phyloP scores from a whole-genome alignment of 1,284 basidiomycete species.

The Microbotryum lychnidis-dioicae region DNA sequence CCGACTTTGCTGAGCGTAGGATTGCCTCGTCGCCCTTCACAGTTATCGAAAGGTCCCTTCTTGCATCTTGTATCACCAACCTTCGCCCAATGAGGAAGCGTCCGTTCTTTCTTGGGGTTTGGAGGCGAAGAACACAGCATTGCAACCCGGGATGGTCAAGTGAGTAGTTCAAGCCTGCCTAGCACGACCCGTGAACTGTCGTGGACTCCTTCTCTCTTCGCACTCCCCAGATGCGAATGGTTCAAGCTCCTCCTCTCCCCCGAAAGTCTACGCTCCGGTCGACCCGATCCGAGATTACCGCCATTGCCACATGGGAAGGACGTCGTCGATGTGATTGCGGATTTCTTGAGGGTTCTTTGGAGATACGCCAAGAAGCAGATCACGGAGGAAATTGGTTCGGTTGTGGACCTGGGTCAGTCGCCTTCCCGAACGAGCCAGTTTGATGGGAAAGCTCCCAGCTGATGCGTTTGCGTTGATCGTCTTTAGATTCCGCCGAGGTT shows the following conservation, averaged over 20 bases:
- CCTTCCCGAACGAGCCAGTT: not conserved
- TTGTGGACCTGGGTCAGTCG: constrained; percentile 63
- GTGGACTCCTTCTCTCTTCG: not conserved
- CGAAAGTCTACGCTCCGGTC: constrained; percentile 16
- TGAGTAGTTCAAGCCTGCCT: not conserved
- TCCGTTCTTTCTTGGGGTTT: constrained; percentile 25
- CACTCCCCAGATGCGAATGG: constrained; percentile 22
- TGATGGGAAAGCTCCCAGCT: constrained; percentile 1
- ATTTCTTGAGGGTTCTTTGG: constrained; percentile 70
- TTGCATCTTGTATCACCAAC: not conserved
- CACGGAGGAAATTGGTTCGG: constrained; percentile 66
- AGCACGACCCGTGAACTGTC: too few species aligned
- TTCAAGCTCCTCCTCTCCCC: constrained; percentile 26
- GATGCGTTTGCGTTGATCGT: not conserved
- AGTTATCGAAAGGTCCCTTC: constrained; percentile 40
- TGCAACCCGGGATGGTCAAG: constrained; percentile 21
- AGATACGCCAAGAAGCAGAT: constrained; percentile 74
- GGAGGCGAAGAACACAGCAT: constrained; percentile 25
- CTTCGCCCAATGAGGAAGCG: constrained; percentile 9
- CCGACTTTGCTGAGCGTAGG: too few species aligned
- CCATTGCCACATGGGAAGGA: constrained; percentile 50
- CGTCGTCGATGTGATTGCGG: constrained; percentile 63
- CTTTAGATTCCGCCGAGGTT: constrained; percentile 62
- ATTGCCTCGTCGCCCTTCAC: too few species aligned
- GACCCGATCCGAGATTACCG: constrained; percentile 24